phyloP scores from a whole-genome alignment of 768 basidiomycete species.

The Kockovaella imperatae region DNA sequence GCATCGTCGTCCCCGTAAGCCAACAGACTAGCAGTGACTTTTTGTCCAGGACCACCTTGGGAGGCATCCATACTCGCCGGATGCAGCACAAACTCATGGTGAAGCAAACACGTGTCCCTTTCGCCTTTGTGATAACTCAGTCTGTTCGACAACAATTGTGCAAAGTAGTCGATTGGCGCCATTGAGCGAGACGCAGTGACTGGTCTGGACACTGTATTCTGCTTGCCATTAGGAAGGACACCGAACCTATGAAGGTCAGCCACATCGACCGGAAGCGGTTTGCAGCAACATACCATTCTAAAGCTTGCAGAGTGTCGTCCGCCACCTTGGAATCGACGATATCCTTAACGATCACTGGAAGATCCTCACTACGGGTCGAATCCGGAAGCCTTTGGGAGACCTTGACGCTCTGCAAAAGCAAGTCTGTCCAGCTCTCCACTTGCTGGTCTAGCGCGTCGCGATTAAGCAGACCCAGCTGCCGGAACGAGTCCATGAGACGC shows the following conservation, averaged over 20 bases:
- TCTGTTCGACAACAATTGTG: slow-evolving; percentile 61
- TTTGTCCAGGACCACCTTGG: slow-evolving; percentile 29
- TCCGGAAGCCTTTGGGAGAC: no score
- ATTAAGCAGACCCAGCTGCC: slow-evolving; percentile 61
- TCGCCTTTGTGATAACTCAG: slow-evolving; percentile 64
- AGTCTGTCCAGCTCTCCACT: slow-evolving; percentile 46
- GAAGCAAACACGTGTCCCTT: slow-evolving; percentile 76
- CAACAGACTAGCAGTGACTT: slow-evolving; percentile 61
- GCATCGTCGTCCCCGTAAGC: slow-evolving; percentile 54
- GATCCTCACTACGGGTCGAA: no score
- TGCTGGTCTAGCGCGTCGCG: slow-evolving; percentile 38
- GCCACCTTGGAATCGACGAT: no score
- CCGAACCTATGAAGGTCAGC: no score
- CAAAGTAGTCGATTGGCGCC: slow-evolving; percentile 62
- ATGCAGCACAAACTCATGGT: slow-evolving; percentile 73
- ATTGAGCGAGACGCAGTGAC: no score
- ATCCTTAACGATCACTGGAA: no score
- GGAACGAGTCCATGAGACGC: slow-evolving; percentile 64
- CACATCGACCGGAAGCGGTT: no score
- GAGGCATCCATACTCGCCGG: slow-evolving; percentile 1
- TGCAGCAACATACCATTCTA: slow-evolving; percentile 23
- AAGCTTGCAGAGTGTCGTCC: slow-evolving; percentile 24
- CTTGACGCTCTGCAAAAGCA: no score
- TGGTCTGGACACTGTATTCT: no score
- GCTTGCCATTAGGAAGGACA: no score